These are phyloP conservation scores for Vigna trinervia DNA, from an alignment of 306 rosid species.

Conservation along the genomic window DNA sequence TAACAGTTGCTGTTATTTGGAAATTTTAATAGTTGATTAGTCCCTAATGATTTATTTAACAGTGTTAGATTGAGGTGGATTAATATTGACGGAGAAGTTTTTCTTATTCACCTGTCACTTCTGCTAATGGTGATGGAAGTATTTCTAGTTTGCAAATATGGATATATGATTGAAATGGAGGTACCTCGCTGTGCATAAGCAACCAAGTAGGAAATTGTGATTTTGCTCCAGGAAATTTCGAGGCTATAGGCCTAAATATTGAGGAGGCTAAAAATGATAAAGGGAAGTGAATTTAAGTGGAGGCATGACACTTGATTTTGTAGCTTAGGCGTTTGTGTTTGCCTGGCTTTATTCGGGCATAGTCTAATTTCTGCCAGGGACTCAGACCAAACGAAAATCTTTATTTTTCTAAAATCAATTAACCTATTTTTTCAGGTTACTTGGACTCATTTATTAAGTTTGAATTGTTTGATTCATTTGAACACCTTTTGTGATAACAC, in stretches of 20 bases:
- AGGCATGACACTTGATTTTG: not conserved
- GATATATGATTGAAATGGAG: slow-evolving; percentile 7
- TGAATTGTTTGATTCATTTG: not conserved
- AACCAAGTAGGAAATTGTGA: not conserved
- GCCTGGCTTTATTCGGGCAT: not conserved
- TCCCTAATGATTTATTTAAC: slow-evolving; percentile 3
- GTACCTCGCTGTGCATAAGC: not conserved
- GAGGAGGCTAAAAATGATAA: not conserved
- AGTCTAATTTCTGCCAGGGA: not conserved
- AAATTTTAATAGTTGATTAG: slow-evolving; percentile 1
- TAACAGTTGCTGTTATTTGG: not conserved
- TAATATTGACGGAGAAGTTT: slow-evolving; percentile 1
- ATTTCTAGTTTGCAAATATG: not conserved
- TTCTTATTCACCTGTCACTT: not conserved
- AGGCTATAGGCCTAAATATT: not conserved
- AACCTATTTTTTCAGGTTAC: not conserved
- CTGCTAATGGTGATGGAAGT: not conserved
- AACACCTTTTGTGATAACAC: not conserved
- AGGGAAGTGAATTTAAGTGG: not conserved
- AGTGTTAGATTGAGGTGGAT: not conserved
- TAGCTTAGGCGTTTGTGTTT: not conserved
- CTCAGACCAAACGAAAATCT: not conserved
- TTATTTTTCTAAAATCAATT: not conserved
- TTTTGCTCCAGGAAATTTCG: not conserved
- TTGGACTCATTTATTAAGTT: not conserved